Percentiles rank a stretch among this genome's conserved stretches.
Conservation (phyloP, 306 rosid genomes). For the Oxytropis ochrocephala region DNA sequence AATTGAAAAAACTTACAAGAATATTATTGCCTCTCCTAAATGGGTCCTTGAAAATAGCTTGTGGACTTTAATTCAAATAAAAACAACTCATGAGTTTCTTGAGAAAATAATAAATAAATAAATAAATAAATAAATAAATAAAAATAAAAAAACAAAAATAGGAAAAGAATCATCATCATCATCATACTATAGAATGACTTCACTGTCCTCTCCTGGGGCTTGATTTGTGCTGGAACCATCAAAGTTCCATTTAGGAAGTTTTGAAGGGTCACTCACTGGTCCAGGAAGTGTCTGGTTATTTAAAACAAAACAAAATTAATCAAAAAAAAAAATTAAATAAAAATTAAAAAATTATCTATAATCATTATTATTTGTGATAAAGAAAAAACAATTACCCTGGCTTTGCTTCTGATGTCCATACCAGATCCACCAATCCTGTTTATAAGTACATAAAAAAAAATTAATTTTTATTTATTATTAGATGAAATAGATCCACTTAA, state of each 20-base stretch:
- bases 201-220: conserved; percentile 69
- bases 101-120: not conserved
- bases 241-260: conserved; percentile 37
- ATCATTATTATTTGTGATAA: not conserved
- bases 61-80: conserved; percentile 38
- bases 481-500: not conserved
- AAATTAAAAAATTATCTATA: not conserved
- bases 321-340: not conserved
- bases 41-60: conserved; percentile 63
- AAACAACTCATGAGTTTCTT: not conserved
- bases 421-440: conserved; percentile 81
- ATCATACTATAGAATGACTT: conserved; percentile 59
- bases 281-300: conserved; percentile 45
- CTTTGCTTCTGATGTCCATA: conserved; percentile 61
- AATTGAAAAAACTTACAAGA: conserved; percentile 35
- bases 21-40: conserved; percentile 57
- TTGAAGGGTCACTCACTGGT: conserved; percentile 52
- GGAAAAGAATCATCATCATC: not conserved
- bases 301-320: too few relatives aligned
- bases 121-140: not conserved
- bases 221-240: conserved; percentile 65
- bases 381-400: conserved; percentile 34
- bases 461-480: not conserved
- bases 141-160: not conserved
- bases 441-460: not conserved